Conservation (phyloP, 2,329 filamentous ascomycete genomes). For the Huntiella savannae region DNA sequence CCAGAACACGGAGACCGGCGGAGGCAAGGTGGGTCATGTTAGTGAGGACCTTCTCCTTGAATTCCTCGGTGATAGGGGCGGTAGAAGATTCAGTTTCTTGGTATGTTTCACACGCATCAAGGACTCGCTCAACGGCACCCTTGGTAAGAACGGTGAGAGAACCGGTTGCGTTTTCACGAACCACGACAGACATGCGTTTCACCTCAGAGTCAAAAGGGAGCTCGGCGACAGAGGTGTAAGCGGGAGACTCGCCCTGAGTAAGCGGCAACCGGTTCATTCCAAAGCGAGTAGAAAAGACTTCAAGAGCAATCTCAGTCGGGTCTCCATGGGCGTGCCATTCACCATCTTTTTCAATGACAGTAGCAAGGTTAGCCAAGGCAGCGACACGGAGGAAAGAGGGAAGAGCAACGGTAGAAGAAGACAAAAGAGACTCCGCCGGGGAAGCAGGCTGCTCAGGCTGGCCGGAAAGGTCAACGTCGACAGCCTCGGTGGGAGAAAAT, state of each 20-base stretch:
- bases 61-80: slow-evolving; percentile 28
- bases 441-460: slow-evolving; percentile 15
- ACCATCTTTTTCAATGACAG: slow-evolving; percentile 24
- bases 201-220: slow-evolving; percentile 54
- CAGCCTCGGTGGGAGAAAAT: slow-evolving; percentile 21
- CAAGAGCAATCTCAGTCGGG: slow-evolving; percentile 53
- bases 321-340: slow-evolving; percentile 43
- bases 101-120: slow-evolving; percentile 37
- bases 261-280: slow-evolving; percentile 36
- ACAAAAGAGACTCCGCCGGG: slow-evolving; percentile 19
- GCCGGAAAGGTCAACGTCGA: slow-evolving; percentile 21
- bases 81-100: slow-evolving; percentile 16
- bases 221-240: slow-evolving; percentile 41
- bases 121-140: slow-evolving; percentile 48
- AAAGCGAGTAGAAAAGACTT: slow-evolving; percentile 51
- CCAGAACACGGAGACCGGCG: slow-evolving; percentile 47
- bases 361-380: slow-evolving; percentile 36
- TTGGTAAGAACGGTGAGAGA: slow-evolving; percentile 30
- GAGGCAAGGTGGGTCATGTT: slow-evolving; percentile 46
- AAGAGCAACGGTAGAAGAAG: slow-evolving; percentile 23
- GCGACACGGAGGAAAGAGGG: slow-evolving; percentile 38
- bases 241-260: slow-evolving; percentile 27
- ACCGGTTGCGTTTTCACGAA: slow-evolving; percentile 23
- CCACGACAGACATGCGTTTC: slow-evolving; percentile 57
- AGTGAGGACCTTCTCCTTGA: slow-evolving; percentile 34